phyloP scores from a whole-genome alignment of 495 filamentous ascomycete species.

The Darksidea phi region DNA sequence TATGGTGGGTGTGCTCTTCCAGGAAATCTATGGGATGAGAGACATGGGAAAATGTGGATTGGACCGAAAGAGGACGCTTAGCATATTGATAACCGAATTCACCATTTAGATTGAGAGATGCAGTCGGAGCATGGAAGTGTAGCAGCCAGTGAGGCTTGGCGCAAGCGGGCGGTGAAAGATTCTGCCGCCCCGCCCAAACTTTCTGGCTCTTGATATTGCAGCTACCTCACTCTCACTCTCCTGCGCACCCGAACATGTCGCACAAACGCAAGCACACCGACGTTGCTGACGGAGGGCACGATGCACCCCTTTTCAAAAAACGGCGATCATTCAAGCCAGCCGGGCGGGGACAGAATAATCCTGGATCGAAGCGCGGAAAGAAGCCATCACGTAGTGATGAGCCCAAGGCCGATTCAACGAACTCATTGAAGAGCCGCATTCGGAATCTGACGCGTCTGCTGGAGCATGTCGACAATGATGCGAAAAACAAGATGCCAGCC shows the following conservation, averaged over 20 bases:
- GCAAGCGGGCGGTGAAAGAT: not conserved
- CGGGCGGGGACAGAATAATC: constrained; percentile 7
- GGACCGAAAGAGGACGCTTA: too few relatives aligned
- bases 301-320: constrained; percentile 8
- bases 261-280: constrained; percentile 32
- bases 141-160: not conserved
- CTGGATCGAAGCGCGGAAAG: constrained; percentile 4
- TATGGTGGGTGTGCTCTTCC: too few relatives aligned
- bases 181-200: not conserved
- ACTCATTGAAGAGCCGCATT: constrained; percentile 58
- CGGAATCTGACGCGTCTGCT: constrained; percentile 64
- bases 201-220: not conserved
- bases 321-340: constrained; percentile 13
- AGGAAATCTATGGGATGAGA: too few relatives aligned
- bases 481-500: constrained; percentile 57
- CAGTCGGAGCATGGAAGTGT: too few relatives aligned
- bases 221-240: not conserved
- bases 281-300: not conserved
- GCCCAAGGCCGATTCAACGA: constrained; percentile 28
- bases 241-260: constrained; percentile 21
- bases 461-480: constrained; percentile 49
- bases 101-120: too few relatives aligned
- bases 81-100: too few relatives aligned
- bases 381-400: not conserved
- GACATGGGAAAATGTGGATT: too few relatives aligned